These are phyloP conservation scores for Mimosa pudica DNA, from an alignment of 306 rosid genomes.

Conservation along the genomic window DNA sequence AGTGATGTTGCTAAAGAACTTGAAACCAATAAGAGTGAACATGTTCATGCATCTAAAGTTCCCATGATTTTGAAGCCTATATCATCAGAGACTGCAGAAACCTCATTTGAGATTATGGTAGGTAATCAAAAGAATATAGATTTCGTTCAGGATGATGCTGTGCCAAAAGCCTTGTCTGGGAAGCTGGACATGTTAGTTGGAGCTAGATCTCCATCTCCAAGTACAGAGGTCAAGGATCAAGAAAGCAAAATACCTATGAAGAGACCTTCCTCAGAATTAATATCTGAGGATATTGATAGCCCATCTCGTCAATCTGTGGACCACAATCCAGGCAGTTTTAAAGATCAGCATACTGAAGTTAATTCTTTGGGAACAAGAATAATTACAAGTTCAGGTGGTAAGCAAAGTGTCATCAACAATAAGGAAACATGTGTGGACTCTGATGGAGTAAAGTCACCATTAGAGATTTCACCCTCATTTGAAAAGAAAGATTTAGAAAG, in stretches of 20 bases:
- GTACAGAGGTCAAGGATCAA: conserved; percentile 46
- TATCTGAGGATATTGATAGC: conserved; percentile 36
- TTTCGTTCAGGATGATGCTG: conserved; percentile 45
- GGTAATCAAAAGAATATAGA: conserved; percentile 41
- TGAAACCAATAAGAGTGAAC: conserved; percentile 38
- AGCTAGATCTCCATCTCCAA: conserved; percentile 28
- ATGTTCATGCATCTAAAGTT: conserved; percentile 41
- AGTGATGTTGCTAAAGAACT: conserved; percentile 40
- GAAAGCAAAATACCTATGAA: conserved; percentile 39
- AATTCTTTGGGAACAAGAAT: conserved; percentile 39
- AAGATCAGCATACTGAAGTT: conserved; percentile 39
- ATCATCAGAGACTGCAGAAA: conserved; percentile 45
- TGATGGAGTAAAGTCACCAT: conserved; percentile 37
- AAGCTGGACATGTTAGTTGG: conserved; percentile 35
- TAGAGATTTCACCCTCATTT: conserved; percentile 44
- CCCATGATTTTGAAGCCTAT: conserved; percentile 37
- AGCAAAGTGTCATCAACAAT: conserved; percentile 37
- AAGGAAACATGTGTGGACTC: conserved; percentile 35
- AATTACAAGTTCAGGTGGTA: conserved; percentile 34
- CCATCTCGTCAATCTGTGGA: conserved; percentile 34
- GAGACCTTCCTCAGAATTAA: conserved; percentile 37
- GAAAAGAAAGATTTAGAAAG: conserved; percentile 38
- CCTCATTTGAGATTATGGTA: conserved; percentile 39
- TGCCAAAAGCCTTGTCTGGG: conserved; percentile 36
- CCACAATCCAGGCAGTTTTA: conserved; percentile 37